Conservation (phyloP, 345 rosid species). For the Camelina sativa region DNA sequence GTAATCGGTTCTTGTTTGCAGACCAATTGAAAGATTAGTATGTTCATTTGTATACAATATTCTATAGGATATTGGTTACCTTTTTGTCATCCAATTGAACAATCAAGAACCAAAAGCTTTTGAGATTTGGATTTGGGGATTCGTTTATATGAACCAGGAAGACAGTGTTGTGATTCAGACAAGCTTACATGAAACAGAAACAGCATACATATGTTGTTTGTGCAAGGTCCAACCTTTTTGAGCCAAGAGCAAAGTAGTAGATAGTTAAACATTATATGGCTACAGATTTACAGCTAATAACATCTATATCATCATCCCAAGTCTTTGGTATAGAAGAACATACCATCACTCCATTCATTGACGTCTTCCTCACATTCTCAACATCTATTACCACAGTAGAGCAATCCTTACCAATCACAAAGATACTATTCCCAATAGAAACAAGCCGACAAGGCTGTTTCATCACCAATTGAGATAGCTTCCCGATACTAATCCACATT, state of each 20-base stretch:
- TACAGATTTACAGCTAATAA: constrained; percentile 50
- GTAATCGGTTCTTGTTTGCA: constrained; percentile 23
- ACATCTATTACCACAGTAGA: constrained; percentile 67
- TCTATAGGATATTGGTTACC: neutral
- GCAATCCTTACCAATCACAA: constrained; percentile 72
- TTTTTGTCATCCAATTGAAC: neutral
- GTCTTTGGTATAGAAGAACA: constrained; percentile 68
- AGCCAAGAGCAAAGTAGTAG: constrained; percentile 5
- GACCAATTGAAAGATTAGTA: constrained; percentile 12
- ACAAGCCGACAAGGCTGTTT: constrained; percentile 77
- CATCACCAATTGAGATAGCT: constrained; percentile 62
- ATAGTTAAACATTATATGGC: constrained; percentile 49
- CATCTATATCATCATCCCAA: constrained; percentile 45
- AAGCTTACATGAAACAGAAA: constrained; percentile 2
- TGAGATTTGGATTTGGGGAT: constrained; percentile 1
- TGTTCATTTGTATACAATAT: constrained; percentile 8
- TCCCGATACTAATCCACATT: constrained; percentile 69
- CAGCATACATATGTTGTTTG: neutral
- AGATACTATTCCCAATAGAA: constrained; percentile 62
- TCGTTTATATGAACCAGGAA: neutral
- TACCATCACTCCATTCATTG: constrained; percentile 60
- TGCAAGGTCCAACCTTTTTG: neutral
- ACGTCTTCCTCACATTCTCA: constrained; percentile 48
- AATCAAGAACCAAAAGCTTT: neutral
- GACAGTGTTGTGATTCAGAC: neutral